phyloP scores from a whole-genome alignment of 2,329 filamentous ascomycete species.

The Neurospora sp. region DNA sequence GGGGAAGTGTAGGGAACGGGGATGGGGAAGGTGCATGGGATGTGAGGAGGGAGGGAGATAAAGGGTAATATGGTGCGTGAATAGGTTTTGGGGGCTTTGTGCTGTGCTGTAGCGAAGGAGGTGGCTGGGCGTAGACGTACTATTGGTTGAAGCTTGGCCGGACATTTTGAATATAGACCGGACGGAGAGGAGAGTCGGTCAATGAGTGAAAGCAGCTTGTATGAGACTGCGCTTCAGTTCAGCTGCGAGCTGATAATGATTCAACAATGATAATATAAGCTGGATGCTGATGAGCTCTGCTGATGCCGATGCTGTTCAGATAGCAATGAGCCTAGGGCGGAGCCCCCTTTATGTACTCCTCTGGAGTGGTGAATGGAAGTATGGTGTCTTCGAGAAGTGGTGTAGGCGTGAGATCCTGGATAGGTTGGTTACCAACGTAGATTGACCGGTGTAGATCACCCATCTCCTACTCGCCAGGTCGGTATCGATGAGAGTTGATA shows the following conservation, averaged over 20 bases:
- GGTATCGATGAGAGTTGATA: not conserved
- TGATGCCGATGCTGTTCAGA: not conserved
- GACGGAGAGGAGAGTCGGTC: no score
- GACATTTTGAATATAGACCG: not conserved
- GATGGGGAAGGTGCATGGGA: not conserved
- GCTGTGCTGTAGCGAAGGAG: not conserved
- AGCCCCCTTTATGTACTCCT: not conserved
- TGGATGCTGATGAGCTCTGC: no score
- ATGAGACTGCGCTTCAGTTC: not conserved
- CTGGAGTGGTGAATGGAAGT: not conserved
- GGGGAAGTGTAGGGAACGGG: no score
- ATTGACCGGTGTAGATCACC: not conserved
- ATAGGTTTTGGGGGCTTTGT: not conserved
- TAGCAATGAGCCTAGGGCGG: not conserved
- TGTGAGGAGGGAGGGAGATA: not conserved
- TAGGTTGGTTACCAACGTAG: not conserved
- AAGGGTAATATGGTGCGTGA: not conserved
- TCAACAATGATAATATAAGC: not conserved
- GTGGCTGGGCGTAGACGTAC: not conserved
- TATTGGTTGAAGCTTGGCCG: not conserved
- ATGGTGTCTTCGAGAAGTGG: not conserved
- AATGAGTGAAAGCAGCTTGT: not conserved
- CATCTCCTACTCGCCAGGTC: not conserved
- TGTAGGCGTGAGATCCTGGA: not conserved
- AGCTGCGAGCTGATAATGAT: not conserved